Percentiles rank a stretch among this genome's conserved stretches.
Conservation (phyloP, 2,329 filamentous ascomycete species). For the Nigrospora oryzae region DNA sequence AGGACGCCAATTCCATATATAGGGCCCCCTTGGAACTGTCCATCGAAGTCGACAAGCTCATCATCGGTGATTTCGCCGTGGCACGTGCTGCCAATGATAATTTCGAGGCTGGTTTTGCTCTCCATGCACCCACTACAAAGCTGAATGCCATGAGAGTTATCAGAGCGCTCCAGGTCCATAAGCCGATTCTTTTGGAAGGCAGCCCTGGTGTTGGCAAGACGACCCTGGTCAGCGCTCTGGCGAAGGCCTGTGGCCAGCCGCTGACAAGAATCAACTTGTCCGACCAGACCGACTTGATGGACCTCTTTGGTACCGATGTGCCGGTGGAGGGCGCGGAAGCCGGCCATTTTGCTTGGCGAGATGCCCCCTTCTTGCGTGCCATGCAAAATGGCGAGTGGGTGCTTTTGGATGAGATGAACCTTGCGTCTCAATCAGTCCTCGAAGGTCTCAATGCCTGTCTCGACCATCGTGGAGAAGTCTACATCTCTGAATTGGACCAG, state of each 20-base stretch:
- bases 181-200: slow-evolving; percentile 90
- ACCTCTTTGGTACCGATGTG: slow-evolving; percentile 93
- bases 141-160: slow-evolving; percentile 86
- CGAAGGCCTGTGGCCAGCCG: slow-evolving; percentile 68
- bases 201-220: slow-evolving; percentile 99
- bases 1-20: slow-evolving; percentile 59
- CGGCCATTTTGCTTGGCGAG: slow-evolving; percentile 89
- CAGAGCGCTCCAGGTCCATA: slow-evolving; percentile 77
- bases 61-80: slow-evolving; percentile 69
- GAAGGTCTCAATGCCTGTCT: slow-evolving; percentile 95
- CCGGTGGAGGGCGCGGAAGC: slow-evolving; percentile 88
- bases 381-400: slow-evolving; percentile 99
- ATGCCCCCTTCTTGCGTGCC: slow-evolving; percentile 88
- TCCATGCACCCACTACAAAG: slow-evolving; percentile 83
- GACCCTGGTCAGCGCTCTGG: slow-evolving; percentile 78
- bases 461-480: slow-evolving; percentile 92
- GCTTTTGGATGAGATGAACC: slow-evolving; percentile 94
- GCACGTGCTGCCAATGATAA: slow-evolving; percentile 38
- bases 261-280: slow-evolving; percentile 94
- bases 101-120: slow-evolving; percentile 58
- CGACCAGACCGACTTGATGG: slow-evolving; percentile 95
- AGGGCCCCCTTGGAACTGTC: slow-evolving; percentile 50
- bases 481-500: slow-evolving; percentile 89
- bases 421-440: slow-evolving; percentile 92
- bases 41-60: slow-evolving; percentile 44